Evolutionary conservation across 164 flowering plant genomes (phyloP).

Genomic region (Umbilicus rupestris): DNA sequence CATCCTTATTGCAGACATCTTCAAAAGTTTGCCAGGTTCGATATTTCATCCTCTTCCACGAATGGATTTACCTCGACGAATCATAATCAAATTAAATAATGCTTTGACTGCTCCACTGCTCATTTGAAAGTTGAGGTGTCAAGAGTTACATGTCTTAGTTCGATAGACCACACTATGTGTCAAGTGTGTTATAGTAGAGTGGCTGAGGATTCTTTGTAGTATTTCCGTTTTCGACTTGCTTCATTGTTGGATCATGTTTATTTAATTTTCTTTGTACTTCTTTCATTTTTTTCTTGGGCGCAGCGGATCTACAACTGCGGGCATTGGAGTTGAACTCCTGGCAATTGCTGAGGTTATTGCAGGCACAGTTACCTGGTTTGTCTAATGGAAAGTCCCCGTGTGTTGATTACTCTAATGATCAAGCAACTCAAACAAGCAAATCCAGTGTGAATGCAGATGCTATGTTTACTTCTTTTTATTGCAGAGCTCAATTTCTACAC

Average conservation of each 20-base stretch:
- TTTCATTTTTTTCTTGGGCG: conserved; percentile 9
- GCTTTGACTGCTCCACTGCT: not conserved
- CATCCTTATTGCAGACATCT: conserved; percentile 36
- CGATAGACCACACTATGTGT: not conserved
- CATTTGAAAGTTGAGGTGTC: not conserved
- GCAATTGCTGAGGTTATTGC: conserved; percentile 71
- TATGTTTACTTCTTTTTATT: conserved; percentile 43
- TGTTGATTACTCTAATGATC: conserved; percentile 17
- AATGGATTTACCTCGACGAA: not conserved
- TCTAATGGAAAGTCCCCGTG: conserved; percentile 30
- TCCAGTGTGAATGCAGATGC: conserved; percentile 31
- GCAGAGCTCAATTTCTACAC: conserved; percentile 47
- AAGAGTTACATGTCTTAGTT: not conserved
- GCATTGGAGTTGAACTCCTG: conserved; percentile 79
- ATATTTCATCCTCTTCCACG: conserved; percentile 13
- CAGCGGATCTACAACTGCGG: conserved; percentile 58
- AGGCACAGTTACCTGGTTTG: conserved; percentile 53
- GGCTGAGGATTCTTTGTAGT: not conserved
- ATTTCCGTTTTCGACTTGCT: not conserved
- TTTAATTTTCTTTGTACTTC: not conserved
- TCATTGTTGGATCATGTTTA: not conserved
- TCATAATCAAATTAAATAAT: not conserved
- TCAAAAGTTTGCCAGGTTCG: conserved; percentile 50
- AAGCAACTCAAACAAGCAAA: conserved; percentile 14
- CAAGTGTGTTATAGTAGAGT: not conserved